Percentiles rank a stretch among this genome's conserved stretches.
Conservation (phyloP, 202 grass and related monocot species). For the Panicum hallii region DNA sequence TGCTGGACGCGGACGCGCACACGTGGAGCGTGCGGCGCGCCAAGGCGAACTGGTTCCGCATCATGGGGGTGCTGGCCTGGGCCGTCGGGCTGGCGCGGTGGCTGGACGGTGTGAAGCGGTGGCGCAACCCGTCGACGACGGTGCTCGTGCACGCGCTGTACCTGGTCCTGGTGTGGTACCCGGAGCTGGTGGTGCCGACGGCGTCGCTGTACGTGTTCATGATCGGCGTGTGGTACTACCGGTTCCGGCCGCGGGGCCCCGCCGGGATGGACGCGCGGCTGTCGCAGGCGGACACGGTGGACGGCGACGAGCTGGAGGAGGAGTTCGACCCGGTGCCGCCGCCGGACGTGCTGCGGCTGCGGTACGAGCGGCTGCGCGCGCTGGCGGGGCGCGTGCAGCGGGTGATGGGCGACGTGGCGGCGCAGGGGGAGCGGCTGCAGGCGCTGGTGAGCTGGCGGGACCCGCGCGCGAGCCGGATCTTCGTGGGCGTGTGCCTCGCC, state of each 20-base stretch:
- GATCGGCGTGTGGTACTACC: slow-evolving; percentile 88
- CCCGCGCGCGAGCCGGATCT: slow-evolving; percentile 86
- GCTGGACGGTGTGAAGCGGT: slow-evolving; percentile 74
- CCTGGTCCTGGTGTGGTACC: slow-evolving; percentile 97
- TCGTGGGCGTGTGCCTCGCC: slow-evolving; percentile 81
- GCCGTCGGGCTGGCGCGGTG: slow-evolving; percentile 82
- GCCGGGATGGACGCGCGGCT: slow-evolving; percentile 86
- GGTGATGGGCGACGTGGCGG: slow-evolving; percentile 86
- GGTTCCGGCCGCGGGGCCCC: slow-evolving; percentile 75
- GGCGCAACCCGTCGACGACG: slow-evolving; percentile 75
- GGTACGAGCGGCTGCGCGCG: slow-evolving; percentile 80
- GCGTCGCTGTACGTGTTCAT: slow-evolving; percentile 86
- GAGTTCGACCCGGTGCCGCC: slow-evolving; percentile 86
- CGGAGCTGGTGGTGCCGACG: slow-evolving; percentile 89
- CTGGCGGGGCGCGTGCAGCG: slow-evolving; percentile 80
- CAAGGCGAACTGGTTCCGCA: slow-evolving; percentile 98
- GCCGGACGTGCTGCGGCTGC: slow-evolving; percentile 63
- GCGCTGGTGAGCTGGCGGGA: slow-evolving; percentile 97
- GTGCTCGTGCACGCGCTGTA: slow-evolving; percentile 87
- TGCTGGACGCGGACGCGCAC: slow-evolving; percentile 84
- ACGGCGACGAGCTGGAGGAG: slow-evolving; percentile 89
- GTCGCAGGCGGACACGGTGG: slow-evolving; percentile 90
- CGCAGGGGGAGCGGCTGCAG: slow-evolving; percentile 96
- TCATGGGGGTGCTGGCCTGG: slow-evolving; percentile 95
- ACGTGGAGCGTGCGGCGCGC: slow-evolving; percentile 89